Percentiles rank a stretch among this genome's conserved stretches.
These are phyloP conservation scores for Rubroshorea leprosula DNA, from an alignment of 345 rosid species.

Conservation along the genomic window DNA sequence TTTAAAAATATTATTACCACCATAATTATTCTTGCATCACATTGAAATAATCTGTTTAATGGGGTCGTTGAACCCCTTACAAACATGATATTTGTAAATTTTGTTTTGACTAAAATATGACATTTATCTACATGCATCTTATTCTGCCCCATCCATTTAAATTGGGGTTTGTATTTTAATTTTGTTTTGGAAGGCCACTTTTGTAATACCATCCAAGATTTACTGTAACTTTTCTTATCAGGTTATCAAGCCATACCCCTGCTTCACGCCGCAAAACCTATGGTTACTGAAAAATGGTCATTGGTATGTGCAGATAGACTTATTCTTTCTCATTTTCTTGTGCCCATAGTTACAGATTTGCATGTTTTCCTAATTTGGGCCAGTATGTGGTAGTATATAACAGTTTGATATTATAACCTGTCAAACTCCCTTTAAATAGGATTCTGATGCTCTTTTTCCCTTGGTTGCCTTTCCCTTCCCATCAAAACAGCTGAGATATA, in stretches of 20 bases:
- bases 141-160: slow-evolving; percentile 1
- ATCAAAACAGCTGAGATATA: slow-evolving; percentile 71
- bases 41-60: too few relatives aligned
- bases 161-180: background rate
- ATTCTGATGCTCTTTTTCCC: slow-evolving; percentile 75
- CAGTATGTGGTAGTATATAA: slow-evolving; percentile 25
- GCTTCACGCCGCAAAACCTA: slow-evolving; percentile 80
- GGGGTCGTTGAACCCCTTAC: too few relatives aligned
- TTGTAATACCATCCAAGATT: slow-evolving; percentile 22
- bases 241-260: slow-evolving; percentile 81
- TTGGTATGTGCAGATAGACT: slow-evolving; percentile 46
- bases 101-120: too few relatives aligned
- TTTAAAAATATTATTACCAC: too few relatives aligned
- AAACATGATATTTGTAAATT: too few relatives aligned
- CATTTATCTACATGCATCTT: too few relatives aligned
- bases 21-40: too few relatives aligned
- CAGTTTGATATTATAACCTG: slow-evolving; percentile 46
- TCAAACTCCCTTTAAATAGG: slow-evolving; percentile 52
- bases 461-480: slow-evolving; percentile 74
- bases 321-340: slow-evolving; percentile 18
- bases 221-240: slow-evolving; percentile 45
- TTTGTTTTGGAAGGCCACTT: slow-evolving; percentile 5
- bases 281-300: slow-evolving; percentile 59
- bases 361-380: background rate
- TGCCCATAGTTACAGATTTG: background rate